phyloP scores from a whole-genome alignment of 169 alveolate genomes.

The Eimeria necatrix region DNA sequence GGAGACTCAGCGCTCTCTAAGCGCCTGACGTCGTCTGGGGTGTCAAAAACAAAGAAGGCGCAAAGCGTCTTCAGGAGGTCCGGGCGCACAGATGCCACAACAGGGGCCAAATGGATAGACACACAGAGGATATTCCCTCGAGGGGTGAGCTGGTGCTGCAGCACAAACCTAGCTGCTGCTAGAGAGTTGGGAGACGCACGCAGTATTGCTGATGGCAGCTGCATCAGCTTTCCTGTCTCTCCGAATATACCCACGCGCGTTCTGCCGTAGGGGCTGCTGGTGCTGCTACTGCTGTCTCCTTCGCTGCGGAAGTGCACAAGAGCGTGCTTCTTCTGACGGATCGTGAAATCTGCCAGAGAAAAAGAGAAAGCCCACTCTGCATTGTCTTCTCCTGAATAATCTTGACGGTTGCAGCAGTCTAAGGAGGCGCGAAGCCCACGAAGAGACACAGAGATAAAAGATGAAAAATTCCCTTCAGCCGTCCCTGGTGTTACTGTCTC shows the following conservation, averaged over 20 bases:
- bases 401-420: constrained; percentile 81
- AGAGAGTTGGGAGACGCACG: constrained; percentile 39
- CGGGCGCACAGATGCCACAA: constrained; percentile 76
- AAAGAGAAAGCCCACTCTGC: constrained; percentile 85
- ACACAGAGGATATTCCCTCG: constrained; percentile 77
- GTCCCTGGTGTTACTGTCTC: neutral
- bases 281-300: constrained; percentile 38
- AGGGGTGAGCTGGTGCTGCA: constrained; percentile 76
- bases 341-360: constrained; percentile 83
- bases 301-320: constrained; percentile 78
- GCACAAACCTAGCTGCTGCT: constrained; percentile 75
- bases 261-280: constrained; percentile 22
- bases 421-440: constrained; percentile 30
- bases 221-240: constrained; percentile 37
- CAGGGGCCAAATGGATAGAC: constrained; percentile 70
- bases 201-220: constrained; percentile 39
- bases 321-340: constrained; percentile 71
- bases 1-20: neutral
- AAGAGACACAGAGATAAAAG: constrained; percentile 35
- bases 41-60: constrained; percentile 75
- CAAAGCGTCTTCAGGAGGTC: constrained; percentile 52
- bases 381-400: constrained; percentile 85
- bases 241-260: constrained; percentile 54
- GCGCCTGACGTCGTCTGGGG: constrained; percentile 57
- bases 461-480: neutral